A percentile compares a stretch with the other conserved stretches of the same genome.
These are phyloP conservation scores for Monosporascus sp. DNA, from an alignment of 2,329 filamentous ascomycete genomes.

Conservation along the genomic window DNA sequence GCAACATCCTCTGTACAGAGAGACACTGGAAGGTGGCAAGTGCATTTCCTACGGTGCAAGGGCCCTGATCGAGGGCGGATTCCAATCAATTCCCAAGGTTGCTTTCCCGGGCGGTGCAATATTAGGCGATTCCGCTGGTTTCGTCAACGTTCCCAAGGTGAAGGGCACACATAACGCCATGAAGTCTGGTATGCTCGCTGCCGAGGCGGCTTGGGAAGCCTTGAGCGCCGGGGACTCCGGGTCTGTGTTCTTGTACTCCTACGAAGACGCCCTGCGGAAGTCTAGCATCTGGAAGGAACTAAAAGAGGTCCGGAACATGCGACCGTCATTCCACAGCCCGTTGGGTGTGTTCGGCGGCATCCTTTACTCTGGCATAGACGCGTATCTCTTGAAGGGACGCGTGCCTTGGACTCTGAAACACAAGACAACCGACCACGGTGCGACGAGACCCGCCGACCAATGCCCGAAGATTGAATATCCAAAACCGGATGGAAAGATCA, in stretches of 20 bases:
- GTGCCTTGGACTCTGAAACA: conserved; percentile 92
- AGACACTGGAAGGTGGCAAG: conserved; percentile 89
- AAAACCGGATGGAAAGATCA: conserved; percentile 92
- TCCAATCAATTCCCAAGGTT: conserved; percentile 95
- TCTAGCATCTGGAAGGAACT: conserved; percentile 92
- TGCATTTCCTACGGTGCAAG: conserved; percentile 95
- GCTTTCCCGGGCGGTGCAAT: conserved; percentile 93
- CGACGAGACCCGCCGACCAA: conserved; percentile 74
- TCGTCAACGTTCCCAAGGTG: conserved; percentile 96
- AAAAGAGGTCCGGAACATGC: conserved; percentile 93
- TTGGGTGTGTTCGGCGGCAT: conserved; percentile 87
- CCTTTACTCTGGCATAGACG: conserved; percentile 88
- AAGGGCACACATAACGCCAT: conserved; percentile 98
- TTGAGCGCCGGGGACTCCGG: conserved; percentile 54
- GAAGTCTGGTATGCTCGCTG: conserved; percentile 94
- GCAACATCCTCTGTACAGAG: conserved; percentile 85
- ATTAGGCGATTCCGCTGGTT: conserved; percentile 93
- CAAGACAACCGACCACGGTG: conserved; percentile 67
- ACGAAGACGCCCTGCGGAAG: conserved; percentile 81
- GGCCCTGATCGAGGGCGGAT: conserved; percentile 88
- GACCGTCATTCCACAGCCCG: conserved; percentile 85
- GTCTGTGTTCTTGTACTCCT: conserved; percentile 88
- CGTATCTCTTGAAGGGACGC: conserved; percentile 78
- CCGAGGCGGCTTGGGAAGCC: conserved; percentile 81
- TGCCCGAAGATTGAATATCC: conserved; percentile 91